These are phyloP conservation scores for Limnanthes douglasii DNA, from an alignment of 345 rosid genomes.

Conservation along the genomic window DNA sequence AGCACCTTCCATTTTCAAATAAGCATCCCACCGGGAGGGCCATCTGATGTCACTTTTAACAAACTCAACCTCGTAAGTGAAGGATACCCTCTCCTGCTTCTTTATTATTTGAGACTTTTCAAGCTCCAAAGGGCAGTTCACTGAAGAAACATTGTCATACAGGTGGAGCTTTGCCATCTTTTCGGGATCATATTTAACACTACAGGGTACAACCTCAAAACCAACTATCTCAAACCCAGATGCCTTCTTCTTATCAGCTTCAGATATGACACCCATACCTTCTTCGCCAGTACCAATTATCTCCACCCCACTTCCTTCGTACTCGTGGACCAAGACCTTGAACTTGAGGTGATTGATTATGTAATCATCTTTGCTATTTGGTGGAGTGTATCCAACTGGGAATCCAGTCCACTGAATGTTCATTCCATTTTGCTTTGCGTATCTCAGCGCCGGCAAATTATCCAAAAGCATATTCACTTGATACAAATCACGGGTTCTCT, in stretches of 20 bases:
- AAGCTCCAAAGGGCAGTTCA: slow-evolving; percentile 52
- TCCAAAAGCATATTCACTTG: slow-evolving; percentile 86
- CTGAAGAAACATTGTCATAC: slow-evolving; percentile 41
- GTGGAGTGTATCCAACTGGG: slow-evolving; percentile 61
- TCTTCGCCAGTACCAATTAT: slow-evolving; percentile 80
- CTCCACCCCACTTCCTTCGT: slow-evolving; percentile 58
- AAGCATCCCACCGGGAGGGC: slow-evolving; percentile 91
- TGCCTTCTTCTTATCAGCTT: slow-evolving; percentile 53
- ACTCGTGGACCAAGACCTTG: slow-evolving; percentile 61
- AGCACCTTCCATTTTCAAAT: slow-evolving; percentile 81
- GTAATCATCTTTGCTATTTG: slow-evolving; percentile 58
- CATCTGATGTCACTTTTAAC: slow-evolving; percentile 57
- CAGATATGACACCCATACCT: slow-evolving; percentile 69
- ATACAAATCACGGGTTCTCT: slow-evolving; percentile 65
- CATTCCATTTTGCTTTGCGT: slow-evolving; percentile 46
- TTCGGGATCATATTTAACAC: slow-evolving; percentile 45
- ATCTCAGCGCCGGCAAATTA: slow-evolving; percentile 75
- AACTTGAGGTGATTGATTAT: slow-evolving; percentile 73
- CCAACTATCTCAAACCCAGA: slow-evolving; percentile 73
- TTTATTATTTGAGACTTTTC: slow-evolving; percentile 73
- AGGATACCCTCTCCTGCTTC: slow-evolving; percentile 53
- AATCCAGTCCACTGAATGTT: slow-evolving; percentile 81
- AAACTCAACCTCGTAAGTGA: slow-evolving; percentile 74
- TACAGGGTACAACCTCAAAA: slow-evolving; percentile 72
- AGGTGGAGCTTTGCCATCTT: slow-evolving; percentile 45